Evolutionary conservation across 768 basidiomycete genomes (phyloP), one percentile per base, ranked within the genome.

Genomic region (Megacollybia marginata): DNA sequence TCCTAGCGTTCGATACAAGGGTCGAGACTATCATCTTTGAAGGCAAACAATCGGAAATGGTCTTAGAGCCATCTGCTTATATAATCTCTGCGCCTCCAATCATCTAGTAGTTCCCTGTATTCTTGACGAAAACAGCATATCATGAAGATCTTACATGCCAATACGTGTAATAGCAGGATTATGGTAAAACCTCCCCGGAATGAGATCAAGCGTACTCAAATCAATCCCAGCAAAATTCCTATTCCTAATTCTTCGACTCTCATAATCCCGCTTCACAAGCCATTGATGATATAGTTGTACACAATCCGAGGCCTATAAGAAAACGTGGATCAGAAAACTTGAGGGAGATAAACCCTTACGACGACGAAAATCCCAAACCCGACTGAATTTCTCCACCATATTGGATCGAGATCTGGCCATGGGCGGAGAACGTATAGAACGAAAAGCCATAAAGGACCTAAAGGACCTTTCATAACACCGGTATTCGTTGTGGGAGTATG

Each of bases 321-420:
- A 8, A 40, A 18, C 3, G 38, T 18, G n/a, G 13, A 18, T 40
- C 38, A 40, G 8, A 16, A 36, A 36, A 10, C 35, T 10, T 13
- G 3, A 18, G 18, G 15, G 8, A 8, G 5, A 40, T 4, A 18
- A 4, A 13, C 38, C 75, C 47, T n/a, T n/a, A 75, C 76, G 28
- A 77, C 55, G 1, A 75, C 63, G 57, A 75, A 78, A 16, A 78
- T 49, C 0, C 75, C 76, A 3, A 78, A 58, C 1, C 76, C 76
- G 33, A 78, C 53, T 12, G 71, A 60, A 54, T 78, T 78, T 35
- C n/a, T n/a, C n/a, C n/a, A n/a, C n/a, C n/a, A n/a, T n/a, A n/a
- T 77, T 65, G 76, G 76, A 52, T 79, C 77, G 38, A 49, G 42
- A 13, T 53, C 23, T n/a, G 44, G 48, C 52, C 48, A 16, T 34